phyloP scores from a whole-genome alignment of 2,329 filamentous ascomycete genomes.

The Lasiodiplodia sp. region DNA sequence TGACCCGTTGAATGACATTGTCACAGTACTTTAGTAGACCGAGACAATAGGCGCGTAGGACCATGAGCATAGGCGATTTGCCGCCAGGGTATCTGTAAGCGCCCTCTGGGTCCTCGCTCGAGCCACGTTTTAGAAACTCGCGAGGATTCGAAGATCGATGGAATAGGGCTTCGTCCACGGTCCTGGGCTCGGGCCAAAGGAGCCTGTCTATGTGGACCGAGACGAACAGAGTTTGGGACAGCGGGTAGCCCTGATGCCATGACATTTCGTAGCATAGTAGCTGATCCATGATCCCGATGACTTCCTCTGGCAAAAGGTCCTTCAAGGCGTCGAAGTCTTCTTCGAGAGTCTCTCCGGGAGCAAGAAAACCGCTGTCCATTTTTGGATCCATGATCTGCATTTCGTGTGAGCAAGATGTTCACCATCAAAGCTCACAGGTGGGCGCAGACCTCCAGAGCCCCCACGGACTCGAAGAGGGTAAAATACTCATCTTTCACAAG shows the following conservation, averaged over 20 bases:
- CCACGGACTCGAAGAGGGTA: constrained; percentile 92
- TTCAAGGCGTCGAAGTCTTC: constrained; percentile 79
- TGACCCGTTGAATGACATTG: constrained; percentile 78
- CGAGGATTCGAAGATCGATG: constrained; percentile 54
- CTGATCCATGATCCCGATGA: constrained; percentile 93
- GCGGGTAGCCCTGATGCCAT: constrained; percentile 94
- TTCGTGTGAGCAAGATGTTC: background rate
- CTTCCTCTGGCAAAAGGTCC: constrained; percentile 75
- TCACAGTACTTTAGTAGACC: constrained; percentile 83
- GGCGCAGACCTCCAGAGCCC: constrained; percentile 71
- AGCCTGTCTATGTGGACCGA: constrained; percentile 89
- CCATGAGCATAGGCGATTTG: constrained; percentile 53
- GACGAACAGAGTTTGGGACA: constrained; percentile 93
- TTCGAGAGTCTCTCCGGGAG: constrained; percentile 80
- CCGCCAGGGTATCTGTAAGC: constrained; percentile 49
- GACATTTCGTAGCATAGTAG: constrained; percentile 93
- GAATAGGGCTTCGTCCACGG: constrained; percentile 67
- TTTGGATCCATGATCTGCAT: constrained; percentile 95
- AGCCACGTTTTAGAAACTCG: constrained; percentile 19
- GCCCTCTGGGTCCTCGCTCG: constrained; percentile 36
- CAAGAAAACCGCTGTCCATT: constrained; percentile 93
- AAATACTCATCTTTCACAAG: constrained; percentile 94
- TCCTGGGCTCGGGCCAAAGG: constrained; percentile 71
- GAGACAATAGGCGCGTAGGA: constrained; percentile 86
- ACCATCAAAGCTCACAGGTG: too few species aligned